phyloP scores from a whole-genome alignment of 2,329 filamentous ascomycete genomes.

The Tothia fuscella region DNA sequence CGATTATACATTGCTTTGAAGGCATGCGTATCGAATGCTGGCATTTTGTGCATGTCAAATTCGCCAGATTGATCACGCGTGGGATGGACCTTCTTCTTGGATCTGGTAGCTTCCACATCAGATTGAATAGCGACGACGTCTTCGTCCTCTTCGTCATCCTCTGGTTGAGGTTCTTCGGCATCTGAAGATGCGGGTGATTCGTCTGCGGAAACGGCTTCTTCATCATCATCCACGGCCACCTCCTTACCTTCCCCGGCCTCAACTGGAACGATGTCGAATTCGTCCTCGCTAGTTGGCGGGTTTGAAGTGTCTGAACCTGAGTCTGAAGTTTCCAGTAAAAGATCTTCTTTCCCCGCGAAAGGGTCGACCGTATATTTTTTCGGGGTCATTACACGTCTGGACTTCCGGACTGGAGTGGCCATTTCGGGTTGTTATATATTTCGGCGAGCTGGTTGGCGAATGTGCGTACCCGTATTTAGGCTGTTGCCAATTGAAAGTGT shows the following conservation, averaged over 20 bases:
- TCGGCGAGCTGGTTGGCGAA: no score
- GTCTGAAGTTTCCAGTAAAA: conserved; percentile 1
- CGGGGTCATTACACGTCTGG: neutral
- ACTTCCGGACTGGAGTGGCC: neutral
- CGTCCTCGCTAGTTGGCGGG: neutral
- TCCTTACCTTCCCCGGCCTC: neutral
- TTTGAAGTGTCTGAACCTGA: neutral
- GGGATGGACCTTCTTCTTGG: neutral
- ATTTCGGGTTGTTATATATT: neutral
- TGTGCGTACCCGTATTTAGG: no score
- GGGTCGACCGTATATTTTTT: conserved; percentile 8
- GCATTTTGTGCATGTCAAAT: neutral
- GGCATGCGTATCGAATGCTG: neutral
- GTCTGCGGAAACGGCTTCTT: neutral
- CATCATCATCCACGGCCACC: conserved; percentile 4
- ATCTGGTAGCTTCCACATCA: neutral
- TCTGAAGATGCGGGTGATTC: neutral
- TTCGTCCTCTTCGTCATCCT: neutral
- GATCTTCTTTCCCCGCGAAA: conserved; percentile 7
- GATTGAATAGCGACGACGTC: neutral
- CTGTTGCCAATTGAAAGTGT: no score
- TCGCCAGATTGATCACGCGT: neutral
- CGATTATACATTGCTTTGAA: neutral
- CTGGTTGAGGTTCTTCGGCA: neutral
- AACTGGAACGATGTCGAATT: conserved; percentile 1